Percentiles rank a stretch among this genome's conserved stretches.
Evolutionary conservation across 805 yeast species (phyloP).

Genomic region (Pichia exigua): DNA sequence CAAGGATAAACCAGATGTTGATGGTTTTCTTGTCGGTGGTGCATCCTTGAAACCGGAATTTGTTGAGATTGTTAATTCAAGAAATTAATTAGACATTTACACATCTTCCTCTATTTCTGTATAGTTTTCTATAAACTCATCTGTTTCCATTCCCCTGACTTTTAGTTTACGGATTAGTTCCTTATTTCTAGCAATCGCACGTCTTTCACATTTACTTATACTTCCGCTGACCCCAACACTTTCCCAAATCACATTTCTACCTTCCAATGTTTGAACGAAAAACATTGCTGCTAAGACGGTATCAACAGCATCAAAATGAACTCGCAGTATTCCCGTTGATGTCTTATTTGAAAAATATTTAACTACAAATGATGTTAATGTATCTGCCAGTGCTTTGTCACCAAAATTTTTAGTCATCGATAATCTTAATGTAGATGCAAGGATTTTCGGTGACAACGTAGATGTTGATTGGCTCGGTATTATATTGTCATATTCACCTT

Average conservation of each 20-base stretch:
- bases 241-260: constrained; percentile 43
- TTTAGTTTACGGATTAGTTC: constrained; percentile 8
- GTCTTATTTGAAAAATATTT: constrained; percentile 80
- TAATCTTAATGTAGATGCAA: constrained; percentile 47
- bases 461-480: constrained; percentile 37
- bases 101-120: neutral
- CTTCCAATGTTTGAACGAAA: constrained; percentile 44
- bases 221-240: constrained; percentile 78
- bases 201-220: constrained; percentile 72
- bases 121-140: neutral
- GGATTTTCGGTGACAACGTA: constrained; percentile 38
- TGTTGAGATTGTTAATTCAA: constrained; percentile 87
- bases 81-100: constrained; percentile 41
- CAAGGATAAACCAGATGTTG: constrained; percentile 89
- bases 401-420: constrained; percentile 64
- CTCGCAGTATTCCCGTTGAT: constrained; percentile 76
- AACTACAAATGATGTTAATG: constrained; percentile 30
- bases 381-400: constrained; percentile 61
- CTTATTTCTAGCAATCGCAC: constrained; percentile 46
- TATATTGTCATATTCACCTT: constrained; percentile 15
- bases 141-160: neutral
- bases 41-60: constrained; percentile 98
- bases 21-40: constrained; percentile 99
- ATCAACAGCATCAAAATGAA: constrained; percentile 57
- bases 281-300: constrained; percentile 61